These are phyloP conservation scores for Colletotrichum tabaci DNA, from an alignment of 2,329 filamentous ascomycete species.

Conservation along the genomic window DNA sequence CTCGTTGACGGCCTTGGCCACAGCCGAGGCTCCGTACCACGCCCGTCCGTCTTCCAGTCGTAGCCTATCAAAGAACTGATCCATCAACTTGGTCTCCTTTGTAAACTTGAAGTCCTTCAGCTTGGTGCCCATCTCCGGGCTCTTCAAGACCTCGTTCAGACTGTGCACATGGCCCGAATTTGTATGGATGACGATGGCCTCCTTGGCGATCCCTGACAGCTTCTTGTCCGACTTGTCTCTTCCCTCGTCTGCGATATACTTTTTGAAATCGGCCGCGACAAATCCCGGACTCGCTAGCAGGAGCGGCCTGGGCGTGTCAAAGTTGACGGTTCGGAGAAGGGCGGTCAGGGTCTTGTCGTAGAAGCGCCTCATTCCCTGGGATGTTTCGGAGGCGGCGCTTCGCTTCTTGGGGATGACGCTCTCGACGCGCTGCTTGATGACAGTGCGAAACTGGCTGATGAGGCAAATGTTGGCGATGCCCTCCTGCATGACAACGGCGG, in stretches of 20 bases:
- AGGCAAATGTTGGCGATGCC: constrained; percentile 86
- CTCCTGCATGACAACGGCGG: constrained; percentile 95
- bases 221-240: constrained; percentile 75
- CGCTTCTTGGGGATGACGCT: constrained; percentile 78
- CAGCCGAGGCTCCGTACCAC: constrained; percentile 90
- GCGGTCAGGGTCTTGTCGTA: constrained; percentile 83
- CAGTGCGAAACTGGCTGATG: constrained; percentile 84
- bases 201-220: constrained; percentile 72
- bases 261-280: constrained; percentile 84
- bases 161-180: constrained; percentile 90
- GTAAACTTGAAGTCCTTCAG: constrained; percentile 92
- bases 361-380: constrained; percentile 82
- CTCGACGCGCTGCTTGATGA: constrained; percentile 80
- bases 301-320: constrained; percentile 78
- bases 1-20: constrained; percentile 85
- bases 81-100: constrained; percentile 86
- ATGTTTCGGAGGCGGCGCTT: constrained; percentile 74
- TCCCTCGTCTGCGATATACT: constrained; percentile 77
- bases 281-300: constrained; percentile 93
- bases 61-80: constrained; percentile 83
- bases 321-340: constrained; percentile 83
- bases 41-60: constrained; percentile 89
- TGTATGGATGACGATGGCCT: constrained; percentile 83
- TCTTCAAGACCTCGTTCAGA: constrained; percentile 88
- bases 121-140: constrained; percentile 81